Conservation (phyloP, 768 basidiomycete genomes). For the Calocybe gangraenosa region DNA sequence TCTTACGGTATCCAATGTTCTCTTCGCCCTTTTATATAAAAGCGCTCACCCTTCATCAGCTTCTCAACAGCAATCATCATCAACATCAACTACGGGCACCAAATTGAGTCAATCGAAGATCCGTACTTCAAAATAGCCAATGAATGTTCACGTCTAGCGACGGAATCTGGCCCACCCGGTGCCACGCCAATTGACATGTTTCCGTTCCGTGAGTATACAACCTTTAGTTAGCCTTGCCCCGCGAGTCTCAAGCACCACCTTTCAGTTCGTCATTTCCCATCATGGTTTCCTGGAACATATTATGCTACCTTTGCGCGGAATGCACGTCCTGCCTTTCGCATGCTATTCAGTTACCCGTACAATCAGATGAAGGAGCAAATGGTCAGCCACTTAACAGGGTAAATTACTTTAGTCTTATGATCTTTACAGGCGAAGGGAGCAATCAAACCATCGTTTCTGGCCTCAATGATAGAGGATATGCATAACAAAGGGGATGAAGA, state of each 20-base stretch:
- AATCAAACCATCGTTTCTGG: constrained; percentile 19
- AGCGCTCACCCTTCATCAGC: not conserved
- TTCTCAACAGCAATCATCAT: constrained; percentile 20
- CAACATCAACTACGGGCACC: constrained; percentile 27
- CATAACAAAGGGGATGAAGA: constrained; percentile 1
- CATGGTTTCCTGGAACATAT: constrained; percentile 14
- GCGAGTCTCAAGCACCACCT: not conserved
- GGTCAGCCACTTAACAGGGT: not conserved
- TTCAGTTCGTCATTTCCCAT: constrained; percentile 11
- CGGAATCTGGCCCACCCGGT: constrained; percentile 21
- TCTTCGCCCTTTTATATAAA: not conserved
- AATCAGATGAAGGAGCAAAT: constrained; percentile 9
- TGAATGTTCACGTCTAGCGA: constrained; percentile 21
- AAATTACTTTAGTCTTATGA: not conserved
- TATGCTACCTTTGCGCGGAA: constrained; percentile 10
- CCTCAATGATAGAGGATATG: constrained; percentile 14
- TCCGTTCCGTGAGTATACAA: constrained; percentile 20
- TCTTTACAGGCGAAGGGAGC: constrained; percentile 18
- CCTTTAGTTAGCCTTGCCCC: not conserved
- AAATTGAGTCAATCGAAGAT: constrained; percentile 29
- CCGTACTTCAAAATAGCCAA: constrained; percentile 33
- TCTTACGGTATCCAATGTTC: constrained; percentile 6
- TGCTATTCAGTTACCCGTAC: constrained; percentile 6
- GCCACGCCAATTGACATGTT: constrained; percentile 17
- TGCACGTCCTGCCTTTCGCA: not conserved